A percentile compares a stretch with the other conserved stretches of the same genome.
These are phyloP conservation scores for Rhodotorula glutinis DNA, from an alignment of 1,284 basidiomycete genomes.

Conservation along the genomic window DNA sequence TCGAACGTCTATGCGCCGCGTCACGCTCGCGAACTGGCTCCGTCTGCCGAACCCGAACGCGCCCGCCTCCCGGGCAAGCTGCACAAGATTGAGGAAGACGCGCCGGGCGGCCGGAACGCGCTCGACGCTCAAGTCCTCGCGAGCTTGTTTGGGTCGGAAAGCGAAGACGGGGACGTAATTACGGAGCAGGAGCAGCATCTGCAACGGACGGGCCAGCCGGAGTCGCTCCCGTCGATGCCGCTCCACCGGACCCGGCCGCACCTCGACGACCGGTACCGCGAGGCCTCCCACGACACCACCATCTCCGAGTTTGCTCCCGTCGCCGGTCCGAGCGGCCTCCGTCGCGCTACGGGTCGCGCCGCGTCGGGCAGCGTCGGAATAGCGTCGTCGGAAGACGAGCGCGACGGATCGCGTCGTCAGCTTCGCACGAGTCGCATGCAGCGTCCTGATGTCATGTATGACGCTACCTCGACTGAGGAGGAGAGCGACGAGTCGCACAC, in stretches of 20 bases:
- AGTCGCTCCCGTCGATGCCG: not conserved
- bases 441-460: no score
- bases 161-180: not conserved
- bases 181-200: not conserved
- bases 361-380: not conserved
- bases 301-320: not conserved
- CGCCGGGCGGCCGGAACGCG: not conserved
- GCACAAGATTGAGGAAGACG: not conserved
- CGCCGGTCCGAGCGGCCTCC: not conserved
- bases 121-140: not conserved
- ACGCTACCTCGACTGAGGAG: no score
- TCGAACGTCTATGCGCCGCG: not conserved
- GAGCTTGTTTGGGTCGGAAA: not conserved
- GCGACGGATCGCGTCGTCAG: not conserved
- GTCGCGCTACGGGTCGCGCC: not conserved
- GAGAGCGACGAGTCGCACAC: no score
- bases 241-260: not conserved
- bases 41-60: not conserved
- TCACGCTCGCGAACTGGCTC: not conserved
- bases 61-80: not conserved
- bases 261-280: not conserved
- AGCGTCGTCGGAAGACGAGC: not conserved
- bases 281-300: no score
- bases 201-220: not conserved
- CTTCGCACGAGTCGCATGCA: not conserved